Evolutionary conservation across 2,329 filamentous ascomycete genomes (phyloP).

Genomic region (Beauveria brongniartii): DNA sequence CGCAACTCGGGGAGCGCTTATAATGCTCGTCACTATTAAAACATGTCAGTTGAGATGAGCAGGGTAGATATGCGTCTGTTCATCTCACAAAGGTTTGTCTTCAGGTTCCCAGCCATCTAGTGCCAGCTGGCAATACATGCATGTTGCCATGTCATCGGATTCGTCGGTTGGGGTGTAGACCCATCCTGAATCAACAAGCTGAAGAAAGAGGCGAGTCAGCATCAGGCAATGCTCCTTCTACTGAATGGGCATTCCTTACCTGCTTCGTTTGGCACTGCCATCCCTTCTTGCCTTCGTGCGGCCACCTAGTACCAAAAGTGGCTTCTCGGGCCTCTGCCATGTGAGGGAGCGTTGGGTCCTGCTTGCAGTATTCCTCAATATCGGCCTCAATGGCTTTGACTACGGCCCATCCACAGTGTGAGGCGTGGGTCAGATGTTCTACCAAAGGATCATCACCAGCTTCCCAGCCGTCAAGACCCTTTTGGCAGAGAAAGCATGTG

Average conservation of each 20-base stretch:
- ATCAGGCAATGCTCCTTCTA: background rate
- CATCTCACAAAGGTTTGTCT: conserved; percentile 72
- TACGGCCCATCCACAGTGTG: conserved; percentile 81
- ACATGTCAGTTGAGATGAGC: conserved; percentile 17
- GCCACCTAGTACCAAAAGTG: conserved; percentile 82
- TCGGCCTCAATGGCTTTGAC: conserved; percentile 55
- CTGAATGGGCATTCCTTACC: conserved; percentile 36
- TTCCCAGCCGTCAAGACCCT: conserved; percentile 88
- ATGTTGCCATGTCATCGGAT: conserved; percentile 83
- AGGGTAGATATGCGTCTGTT: conserved; percentile 13
- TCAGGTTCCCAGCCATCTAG: conserved; percentile 92
- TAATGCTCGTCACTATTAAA: conserved; percentile 70
- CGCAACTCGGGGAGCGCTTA: conserved; percentile 67
- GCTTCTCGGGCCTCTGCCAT: conserved; percentile 71
- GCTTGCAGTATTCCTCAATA: conserved; percentile 52
- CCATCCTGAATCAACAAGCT: conserved; percentile 91
- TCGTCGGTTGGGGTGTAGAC: conserved; percentile 80
- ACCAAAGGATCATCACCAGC: conserved; percentile 70
- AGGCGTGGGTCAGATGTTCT: conserved; percentile 79
- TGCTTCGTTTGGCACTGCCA: conserved; percentile 88
- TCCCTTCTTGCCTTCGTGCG: conserved; percentile 77
- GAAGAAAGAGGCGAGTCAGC: conserved; percentile 12
- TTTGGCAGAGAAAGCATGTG: conserved; percentile 78
- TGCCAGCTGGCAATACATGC: conserved; percentile 80
- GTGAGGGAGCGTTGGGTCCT: conserved; percentile 64